Evolutionary conservation across 306 rosid species (phyloP).

Genomic region (Inga laurina): DNA sequence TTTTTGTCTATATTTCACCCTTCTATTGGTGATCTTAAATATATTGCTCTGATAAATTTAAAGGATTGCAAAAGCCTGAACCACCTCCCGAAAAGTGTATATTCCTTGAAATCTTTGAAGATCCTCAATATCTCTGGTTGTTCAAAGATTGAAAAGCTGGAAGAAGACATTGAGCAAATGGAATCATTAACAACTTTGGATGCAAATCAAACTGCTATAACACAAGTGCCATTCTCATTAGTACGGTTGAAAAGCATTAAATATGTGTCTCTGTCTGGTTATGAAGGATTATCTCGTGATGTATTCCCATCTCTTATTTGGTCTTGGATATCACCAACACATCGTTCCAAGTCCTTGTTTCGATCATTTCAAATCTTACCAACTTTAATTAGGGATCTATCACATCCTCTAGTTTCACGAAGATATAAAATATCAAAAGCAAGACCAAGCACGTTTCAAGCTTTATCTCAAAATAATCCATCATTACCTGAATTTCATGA

Average conservation of each 20-base stretch:
- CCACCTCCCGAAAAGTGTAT: neutral
- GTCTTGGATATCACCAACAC: conserved; percentile 4
- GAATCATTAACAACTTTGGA: neutral
- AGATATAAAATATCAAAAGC: neutral
- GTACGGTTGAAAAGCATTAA: neutral
- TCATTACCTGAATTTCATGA: neutral
- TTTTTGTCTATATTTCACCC: neutral
- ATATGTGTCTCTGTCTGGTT: neutral
- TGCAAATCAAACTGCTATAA: neutral
- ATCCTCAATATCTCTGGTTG: neutral
- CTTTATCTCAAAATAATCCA: neutral
- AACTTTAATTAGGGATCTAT: neutral
- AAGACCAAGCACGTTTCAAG: neutral
- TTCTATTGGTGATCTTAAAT: neutral
- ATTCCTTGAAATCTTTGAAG: neutral
- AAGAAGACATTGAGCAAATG: neutral
- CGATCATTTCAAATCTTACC: neutral
- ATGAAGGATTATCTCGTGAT: neutral
- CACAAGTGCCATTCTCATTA: neutral
- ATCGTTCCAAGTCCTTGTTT: neutral
- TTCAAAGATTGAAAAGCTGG: neutral
- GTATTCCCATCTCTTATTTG: neutral
- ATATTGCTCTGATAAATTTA: neutral
- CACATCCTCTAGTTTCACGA: neutral
- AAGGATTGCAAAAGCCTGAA: neutral